Evolutionary conservation across 176 grass and related monocot species (phyloP).

Genomic region (Paspalum vaginatum): DNA sequence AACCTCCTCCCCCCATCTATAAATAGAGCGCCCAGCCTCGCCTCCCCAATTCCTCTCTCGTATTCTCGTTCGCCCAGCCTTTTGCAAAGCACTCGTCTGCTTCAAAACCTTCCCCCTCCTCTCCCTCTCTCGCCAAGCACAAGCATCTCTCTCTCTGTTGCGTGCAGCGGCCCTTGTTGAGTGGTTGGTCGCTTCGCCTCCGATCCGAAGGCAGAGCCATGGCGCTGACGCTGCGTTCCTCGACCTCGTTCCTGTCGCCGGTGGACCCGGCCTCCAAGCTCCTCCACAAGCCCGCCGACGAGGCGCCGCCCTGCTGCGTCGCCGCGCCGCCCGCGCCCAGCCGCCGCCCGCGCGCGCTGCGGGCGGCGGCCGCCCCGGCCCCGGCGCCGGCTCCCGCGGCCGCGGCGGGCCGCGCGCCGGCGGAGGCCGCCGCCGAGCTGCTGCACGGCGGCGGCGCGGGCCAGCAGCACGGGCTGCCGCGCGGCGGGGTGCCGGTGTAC

Average conservation of each 20-base stretch:
- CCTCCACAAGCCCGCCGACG: slow-evolving; percentile 50
- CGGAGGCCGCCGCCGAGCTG: slow-evolving; percentile 22
- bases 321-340: slow-evolving; percentile 14
- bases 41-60: background rate
- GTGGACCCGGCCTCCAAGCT: slow-evolving; percentile 55
- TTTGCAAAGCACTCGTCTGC: background rate
- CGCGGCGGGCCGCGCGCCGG: slow-evolving; percentile 7
- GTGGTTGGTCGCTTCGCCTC: background rate
- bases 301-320: slow-evolving; percentile 43
- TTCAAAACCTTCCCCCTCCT: background rate
- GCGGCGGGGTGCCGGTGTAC: slow-evolving; percentile 67
- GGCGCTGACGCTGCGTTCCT: slow-evolving; percentile 66
- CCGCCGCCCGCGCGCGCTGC: slow-evolving; percentile 34
- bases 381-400: background rate
- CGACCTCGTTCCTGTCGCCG: slow-evolving; percentile 56
- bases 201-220: slow-evolving; percentile 38
- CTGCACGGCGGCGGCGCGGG: slow-evolving; percentile 32
- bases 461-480: background rate
- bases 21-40: slow-evolving; percentile 21
- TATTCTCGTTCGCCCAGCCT: background rate
- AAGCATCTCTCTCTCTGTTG: background rate
- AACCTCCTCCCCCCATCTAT: slow-evolving; percentile 46
- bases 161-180: background rate
- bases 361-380: slow-evolving; percentile 6
- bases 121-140: background rate